Base-by-base conservation (phyloP, 139 green algal genomes). In the Spirogloea muscicola region DNA sequence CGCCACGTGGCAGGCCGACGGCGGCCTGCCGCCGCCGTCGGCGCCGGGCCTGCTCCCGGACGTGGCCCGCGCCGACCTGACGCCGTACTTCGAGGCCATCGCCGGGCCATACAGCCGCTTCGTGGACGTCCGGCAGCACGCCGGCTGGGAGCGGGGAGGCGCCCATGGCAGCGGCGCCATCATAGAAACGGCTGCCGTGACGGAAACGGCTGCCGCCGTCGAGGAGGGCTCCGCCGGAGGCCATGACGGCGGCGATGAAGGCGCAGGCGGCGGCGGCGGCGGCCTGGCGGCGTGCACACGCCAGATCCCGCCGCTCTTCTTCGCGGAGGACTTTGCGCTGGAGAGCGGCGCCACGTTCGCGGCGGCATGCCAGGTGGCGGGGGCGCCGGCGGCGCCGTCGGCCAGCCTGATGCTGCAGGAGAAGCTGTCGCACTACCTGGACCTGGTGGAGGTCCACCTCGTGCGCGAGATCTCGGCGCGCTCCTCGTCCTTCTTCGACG, bases 401-500 rank as follows among this genome's bases (percentile, higher is more conserved):
- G 34, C 46, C 10, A 84, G 67, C 37, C 37, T 75, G 58, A 31
- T 81, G 36, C 68, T 81, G 25, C 81, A 86, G 70, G 74, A 86
- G 43, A 70, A 76, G 9, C 67, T 87, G 21, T 74, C 51, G 1
- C 60, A 82, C 34, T 82, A 87, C 68, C 51, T 87, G 13, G 82
- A 87, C 59, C 37, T 84, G 1, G 66, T 87, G 1, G 82, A 87
- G 44, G 38, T 68, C 10, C 46, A 79, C 44, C 59, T 87, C 21
- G 52, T 85, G 27, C 48, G 58, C 16, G 81, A 84, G 38, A 86
- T 87, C 38, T 75, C 65, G 34, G 37, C 42, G 3, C 72, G 80
- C 16, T 82, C 63, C 3, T 67, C 77, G 4, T 84, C 70, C 25
- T 87, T 87, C 67, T 87, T 86, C 33, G 80, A 85, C 6, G 82